A percentile compares a stretch with the other conserved stretches of the same genome.
phyloP scores from a whole-genome alignment of 495 filamentous ascomycete species.

The Hyaloscypha hepaticicola region DNA sequence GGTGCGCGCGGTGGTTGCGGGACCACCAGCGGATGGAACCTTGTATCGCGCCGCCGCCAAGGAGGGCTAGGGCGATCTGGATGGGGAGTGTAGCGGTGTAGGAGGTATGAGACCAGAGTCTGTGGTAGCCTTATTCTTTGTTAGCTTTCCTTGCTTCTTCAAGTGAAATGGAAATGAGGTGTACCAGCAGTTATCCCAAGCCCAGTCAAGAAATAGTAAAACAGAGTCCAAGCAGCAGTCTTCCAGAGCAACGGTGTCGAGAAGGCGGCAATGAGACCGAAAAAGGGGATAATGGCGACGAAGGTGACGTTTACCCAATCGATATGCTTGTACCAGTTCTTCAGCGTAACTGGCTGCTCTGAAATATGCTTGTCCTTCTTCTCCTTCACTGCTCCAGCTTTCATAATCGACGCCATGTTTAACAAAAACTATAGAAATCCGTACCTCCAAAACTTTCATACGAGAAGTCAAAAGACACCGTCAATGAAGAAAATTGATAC shows the following conservation, averaged over 20 bases:
- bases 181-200: slow-evolving; percentile 22
- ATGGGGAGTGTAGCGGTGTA: slow-evolving; percentile 24
- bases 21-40: slow-evolving; percentile 30
- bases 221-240: neutral
- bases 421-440: neutral
- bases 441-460: too few species aligned
- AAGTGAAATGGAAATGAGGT: neutral
- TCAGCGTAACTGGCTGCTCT: slow-evolving; percentile 35
- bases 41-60: slow-evolving; percentile 28
- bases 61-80: slow-evolving; percentile 21
- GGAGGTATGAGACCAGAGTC: slow-evolving; percentile 35
- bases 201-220: slow-evolving; percentile 18
- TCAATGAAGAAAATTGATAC: neutral
- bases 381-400: neutral
- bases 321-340: slow-evolving; percentile 18
- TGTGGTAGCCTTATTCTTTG: slow-evolving; percentile 31
- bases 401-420: neutral
- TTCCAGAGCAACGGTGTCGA: slow-evolving; percentile 1
- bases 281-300: slow-evolving; percentile 5
- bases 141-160: neutral
- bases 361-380: slow-evolving; percentile 46
- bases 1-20: slow-evolving; percentile 32
- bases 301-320: slow-evolving; percentile 11
- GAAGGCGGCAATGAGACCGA: slow-evolving; percentile 6
- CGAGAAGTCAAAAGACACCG: neutral